A percentile compares a stretch with the other conserved stretches of the same genome.
phyloP scores from a whole-genome alignment of 331 rosid genomes.

The Dryas integrifolia region DNA sequence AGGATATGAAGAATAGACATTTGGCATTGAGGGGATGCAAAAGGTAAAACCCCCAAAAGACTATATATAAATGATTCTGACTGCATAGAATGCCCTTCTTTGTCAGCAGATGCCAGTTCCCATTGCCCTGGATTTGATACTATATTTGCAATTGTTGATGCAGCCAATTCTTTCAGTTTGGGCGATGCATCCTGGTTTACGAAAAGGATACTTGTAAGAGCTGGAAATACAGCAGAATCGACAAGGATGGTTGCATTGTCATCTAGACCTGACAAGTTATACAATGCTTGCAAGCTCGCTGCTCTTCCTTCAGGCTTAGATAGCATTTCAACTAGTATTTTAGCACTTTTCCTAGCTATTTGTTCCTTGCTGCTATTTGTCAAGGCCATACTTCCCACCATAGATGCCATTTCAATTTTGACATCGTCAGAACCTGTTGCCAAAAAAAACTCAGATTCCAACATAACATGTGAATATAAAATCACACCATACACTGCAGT shows the following conservation, averaged over 20 bases:
- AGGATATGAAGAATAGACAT: slow-evolving; percentile 46
- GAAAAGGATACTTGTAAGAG: slow-evolving; percentile 46
- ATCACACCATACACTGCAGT: slow-evolving; percentile 1
- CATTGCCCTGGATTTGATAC: slow-evolving; percentile 58
- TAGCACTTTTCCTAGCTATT: slow-evolving; percentile 50
- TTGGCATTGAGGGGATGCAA: slow-evolving; percentile 37
- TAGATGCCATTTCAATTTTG: slow-evolving; percentile 55
- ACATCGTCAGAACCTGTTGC: slow-evolving; percentile 48
- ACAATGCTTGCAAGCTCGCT: slow-evolving; percentile 48
- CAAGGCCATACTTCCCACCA: slow-evolving; percentile 54
- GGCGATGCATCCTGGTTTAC: slow-evolving; percentile 25
- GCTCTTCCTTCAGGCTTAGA: slow-evolving; percentile 45
- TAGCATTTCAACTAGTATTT: slow-evolving; percentile 45
- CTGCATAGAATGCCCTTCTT: slow-evolving; percentile 48
- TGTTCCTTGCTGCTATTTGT: slow-evolving; percentile 58
- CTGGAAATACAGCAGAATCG: slow-evolving; percentile 46
- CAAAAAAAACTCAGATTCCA: slow-evolving; percentile 14
- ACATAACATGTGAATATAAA: slow-evolving; percentile 3
- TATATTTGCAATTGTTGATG: slow-evolving; percentile 53
- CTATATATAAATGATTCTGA: slow-evolving; percentile 41
- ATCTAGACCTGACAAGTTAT: slow-evolving; percentile 51
- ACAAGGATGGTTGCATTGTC: slow-evolving; percentile 54
- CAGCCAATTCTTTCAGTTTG: slow-evolving; percentile 48
- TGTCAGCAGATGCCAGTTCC: slow-evolving; percentile 64
- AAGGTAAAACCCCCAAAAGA: slow-evolving; percentile 34